phyloP scores from a whole-genome alignment of 495 filamentous ascomycete species.

The Penicillium lividum region DNA sequence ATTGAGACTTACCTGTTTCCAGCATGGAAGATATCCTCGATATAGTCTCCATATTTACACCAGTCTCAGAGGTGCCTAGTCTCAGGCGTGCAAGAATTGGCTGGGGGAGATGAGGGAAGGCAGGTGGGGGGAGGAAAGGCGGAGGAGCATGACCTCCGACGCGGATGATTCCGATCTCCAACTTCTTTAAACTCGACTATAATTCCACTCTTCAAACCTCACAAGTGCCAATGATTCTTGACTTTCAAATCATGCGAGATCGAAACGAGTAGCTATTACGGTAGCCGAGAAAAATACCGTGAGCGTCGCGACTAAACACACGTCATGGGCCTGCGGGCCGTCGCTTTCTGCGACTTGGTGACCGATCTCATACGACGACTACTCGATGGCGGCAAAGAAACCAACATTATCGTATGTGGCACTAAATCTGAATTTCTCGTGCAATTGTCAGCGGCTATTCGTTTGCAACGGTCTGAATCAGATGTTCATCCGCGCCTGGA shows the following conservation, averaged over 20 bases:
- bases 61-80: conserved; percentile 25
- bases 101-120: conserved; percentile 18
- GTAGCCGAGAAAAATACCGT: not conserved
- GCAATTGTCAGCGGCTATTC: conserved; percentile 38
- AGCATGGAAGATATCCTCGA: conserved; percentile 89
- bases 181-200: not conserved
- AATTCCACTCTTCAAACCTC: not conserved
- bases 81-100: conserved; percentile 19
- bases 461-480: conserved; percentile 20
- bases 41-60: conserved; percentile 82
- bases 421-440: conserved; percentile 63
- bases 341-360: conserved; percentile 30
- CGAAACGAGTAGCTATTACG: not conserved
- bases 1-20: conserved; percentile 70
- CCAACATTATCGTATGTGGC: conserved; percentile 70
- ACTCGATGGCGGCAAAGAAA: conserved; percentile 55
- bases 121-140: conserved; percentile 24
- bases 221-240: not conserved
- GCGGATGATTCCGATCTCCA: conserved; percentile 8
- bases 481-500: conserved; percentile 25
- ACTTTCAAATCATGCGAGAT: not conserved
- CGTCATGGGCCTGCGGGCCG: conserved; percentile 27
- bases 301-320: conserved; percentile 1
- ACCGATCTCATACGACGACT: conserved; percentile 65
- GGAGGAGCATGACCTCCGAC: conserved; percentile 31